Percentiles rank a stretch among this genome's conserved stretches.
Conservation (phyloP, 2,329 filamentous ascomycete genomes). For the Amauroascus verrucosus region DNA sequence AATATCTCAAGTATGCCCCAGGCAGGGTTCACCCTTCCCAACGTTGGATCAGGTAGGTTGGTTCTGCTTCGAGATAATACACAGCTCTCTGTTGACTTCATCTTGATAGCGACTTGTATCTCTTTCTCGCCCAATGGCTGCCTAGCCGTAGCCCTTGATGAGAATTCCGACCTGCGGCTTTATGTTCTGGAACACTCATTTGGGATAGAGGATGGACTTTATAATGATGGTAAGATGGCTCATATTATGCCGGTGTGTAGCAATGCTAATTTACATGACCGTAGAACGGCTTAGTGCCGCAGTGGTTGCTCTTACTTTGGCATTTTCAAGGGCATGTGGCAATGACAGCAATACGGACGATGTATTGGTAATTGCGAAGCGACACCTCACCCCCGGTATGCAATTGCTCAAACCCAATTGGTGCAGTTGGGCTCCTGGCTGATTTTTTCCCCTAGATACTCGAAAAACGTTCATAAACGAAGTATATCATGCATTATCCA, state of each 20-base stretch:
- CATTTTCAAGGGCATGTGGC: constrained; percentile 41
- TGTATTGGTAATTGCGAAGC: constrained; percentile 56
- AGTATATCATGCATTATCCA: constrained; percentile 57
- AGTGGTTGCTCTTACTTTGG: constrained; percentile 51
- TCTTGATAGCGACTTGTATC: constrained; percentile 26
- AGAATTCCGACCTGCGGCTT: constrained; percentile 32
- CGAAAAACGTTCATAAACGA: constrained; percentile 54
- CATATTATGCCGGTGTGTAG: neutral
- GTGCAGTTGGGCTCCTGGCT: neutral
- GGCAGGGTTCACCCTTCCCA: constrained; percentile 62
- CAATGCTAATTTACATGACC: neutral
- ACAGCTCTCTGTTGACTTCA: neutral
- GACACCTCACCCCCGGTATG: constrained; percentile 35
- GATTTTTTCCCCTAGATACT: constrained; percentile 42
- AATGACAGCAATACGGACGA: constrained; percentile 54
- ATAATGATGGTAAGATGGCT: constrained; percentile 31
- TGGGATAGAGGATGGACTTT: constrained; percentile 27
- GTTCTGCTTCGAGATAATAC: neutral
- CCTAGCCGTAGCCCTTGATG: constrained; percentile 30
- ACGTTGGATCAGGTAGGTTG: constrained; percentile 52
- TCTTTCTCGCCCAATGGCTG: constrained; percentile 39
- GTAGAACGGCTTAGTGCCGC: constrained; percentile 41
- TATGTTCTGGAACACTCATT: constrained; percentile 34
- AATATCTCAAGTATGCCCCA: constrained; percentile 62
- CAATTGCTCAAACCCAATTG: constrained; percentile 19